Evolutionary conservation across 257 asterid genomes (phyloP), one percentile per base, ranked within the genome.

Genomic region (Plectranthus barbatus): DNA sequence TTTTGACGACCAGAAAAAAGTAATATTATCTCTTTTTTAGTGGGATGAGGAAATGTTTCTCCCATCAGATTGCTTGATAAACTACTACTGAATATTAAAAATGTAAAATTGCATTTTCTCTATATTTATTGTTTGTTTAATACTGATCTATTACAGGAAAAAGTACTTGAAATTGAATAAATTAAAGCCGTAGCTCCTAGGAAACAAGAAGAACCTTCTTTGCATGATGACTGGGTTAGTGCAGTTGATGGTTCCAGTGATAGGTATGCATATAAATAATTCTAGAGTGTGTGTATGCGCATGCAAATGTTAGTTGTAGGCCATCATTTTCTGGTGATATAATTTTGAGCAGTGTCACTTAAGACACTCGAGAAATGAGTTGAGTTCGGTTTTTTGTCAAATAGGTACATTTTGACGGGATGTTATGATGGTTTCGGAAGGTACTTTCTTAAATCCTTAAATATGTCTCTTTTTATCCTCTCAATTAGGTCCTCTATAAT

Each of bases 191-290:
- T 90, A 61, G 87, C 77, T 52, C 99, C 99, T 14, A 87, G 90
- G 72, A 87, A 75, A 75, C 81, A 90, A 72, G 88, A n/a, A n/a
- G n/a, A 84, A 56, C 91, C 96, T 62, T 85, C 89, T 48, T 66
- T 80, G 56, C 97, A 93, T 62, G 96, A 81, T 51, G 99, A 93
- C 66, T 93, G 99, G 99, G 95, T 93, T 69, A 93, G 99, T 68
- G 86, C 97, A 19, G 84, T 93, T 72, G 97, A 93, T 74, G 95
- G 96, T 72, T 90, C 99, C 54, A 74, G 67, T 55, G 74, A 86
- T 19, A 67, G 88, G 99, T 93, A 72, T 71, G 86, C 65, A 24
- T 54, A 60, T 48, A 15, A 61, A 56, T 53, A 8, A 47, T 53
- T 4, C 37, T 62, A 23, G 42, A 53, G 54, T 29, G 21, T 64